Percentiles rank a stretch among this genome's conserved stretches.
Evolutionary conservation across 768 basidiomycete genomes (phyloP).

Genomic region (Austroboletus festivus): DNA sequence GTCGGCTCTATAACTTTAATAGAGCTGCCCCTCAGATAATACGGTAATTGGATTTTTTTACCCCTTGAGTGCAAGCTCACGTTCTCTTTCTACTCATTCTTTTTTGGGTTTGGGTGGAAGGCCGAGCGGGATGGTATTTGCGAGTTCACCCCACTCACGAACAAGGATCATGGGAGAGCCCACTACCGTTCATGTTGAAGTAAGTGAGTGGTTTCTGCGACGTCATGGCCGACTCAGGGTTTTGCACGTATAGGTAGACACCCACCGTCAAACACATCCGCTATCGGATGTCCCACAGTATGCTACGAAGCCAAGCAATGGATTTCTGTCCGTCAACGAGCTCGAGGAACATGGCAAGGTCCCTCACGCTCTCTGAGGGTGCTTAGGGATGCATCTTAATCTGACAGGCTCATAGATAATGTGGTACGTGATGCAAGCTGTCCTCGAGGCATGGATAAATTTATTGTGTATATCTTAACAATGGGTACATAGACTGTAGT

Average conservation of each 20-base stretch:
- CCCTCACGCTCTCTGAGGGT: constrained; percentile 15
- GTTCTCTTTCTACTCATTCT: constrained; percentile 14
- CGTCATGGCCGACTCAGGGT: constrained; percentile 1
- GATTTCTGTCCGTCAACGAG: constrained; percentile 24
- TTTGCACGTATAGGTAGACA: constrained; percentile 25
- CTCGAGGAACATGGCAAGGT: constrained; percentile 16
- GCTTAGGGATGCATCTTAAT: no score
- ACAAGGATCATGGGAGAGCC: constrained; percentile 14
- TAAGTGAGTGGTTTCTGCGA: constrained; percentile 9
- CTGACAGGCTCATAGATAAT: no score
- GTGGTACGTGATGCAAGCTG: no score
- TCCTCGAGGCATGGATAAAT: no score
- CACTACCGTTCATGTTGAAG: constrained; percentile 36
- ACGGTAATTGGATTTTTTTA: constrained; percentile 17
- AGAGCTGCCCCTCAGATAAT: constrained; percentile 27
- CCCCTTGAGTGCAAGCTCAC: neutral
- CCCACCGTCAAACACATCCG: constrained; percentile 25
- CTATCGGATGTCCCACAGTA: constrained; percentile 24
- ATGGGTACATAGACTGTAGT: constrained; percentile 7
- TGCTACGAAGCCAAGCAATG: constrained; percentile 19
- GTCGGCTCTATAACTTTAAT: constrained; percentile 53
- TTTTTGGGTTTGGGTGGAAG: no score
- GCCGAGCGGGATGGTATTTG: constrained; percentile 19
- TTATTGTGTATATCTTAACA: no score
- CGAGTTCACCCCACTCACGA: constrained; percentile 14